Conservation (phyloP, 176 grass and related monocot species). For the Bromus sterilis region DNA sequence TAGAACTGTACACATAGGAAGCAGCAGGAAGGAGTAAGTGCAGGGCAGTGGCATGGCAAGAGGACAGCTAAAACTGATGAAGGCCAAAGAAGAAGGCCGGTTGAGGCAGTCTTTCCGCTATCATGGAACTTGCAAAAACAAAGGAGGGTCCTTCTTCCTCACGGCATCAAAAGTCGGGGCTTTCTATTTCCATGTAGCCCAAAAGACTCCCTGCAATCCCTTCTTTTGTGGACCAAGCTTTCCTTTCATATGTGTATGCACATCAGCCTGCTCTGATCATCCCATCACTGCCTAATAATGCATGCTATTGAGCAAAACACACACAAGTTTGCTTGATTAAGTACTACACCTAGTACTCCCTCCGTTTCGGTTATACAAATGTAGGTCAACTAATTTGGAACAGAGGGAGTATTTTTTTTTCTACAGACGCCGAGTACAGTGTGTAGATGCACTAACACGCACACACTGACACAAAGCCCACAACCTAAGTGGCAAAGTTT, state of each 20-base stretch:
- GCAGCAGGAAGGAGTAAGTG: neutral
- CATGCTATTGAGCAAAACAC: neutral
- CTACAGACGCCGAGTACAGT: too few relatives aligned
- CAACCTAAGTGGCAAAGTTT: too few relatives aligned
- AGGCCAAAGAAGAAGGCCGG: slow-evolving; percentile 15
- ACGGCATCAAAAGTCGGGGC: neutral
- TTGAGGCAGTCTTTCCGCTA: slow-evolving; percentile 18
- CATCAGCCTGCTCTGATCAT: neutral
- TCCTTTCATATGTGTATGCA: neutral
- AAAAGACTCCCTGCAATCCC: slow-evolving; percentile 14
- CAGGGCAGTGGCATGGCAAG: neutral
- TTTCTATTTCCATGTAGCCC: slow-evolving; percentile 30
- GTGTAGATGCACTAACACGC: too few relatives aligned
- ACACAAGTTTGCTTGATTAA: neutral
- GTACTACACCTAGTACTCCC: too few relatives aligned
- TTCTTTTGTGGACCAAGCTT: neutral
- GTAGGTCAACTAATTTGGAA: too few relatives aligned
- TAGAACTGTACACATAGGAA: neutral
- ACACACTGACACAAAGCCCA: too few relatives aligned
- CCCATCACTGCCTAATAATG: neutral
- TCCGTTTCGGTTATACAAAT: too few relatives aligned
- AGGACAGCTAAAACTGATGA: slow-evolving; percentile 7
- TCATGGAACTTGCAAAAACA: slow-evolving; percentile 12
- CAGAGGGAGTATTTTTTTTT: too few relatives aligned
- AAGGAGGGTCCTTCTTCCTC: neutral